phyloP scores from a whole-genome alignment of 805 yeast genomes.

The Maudiozyma serrabonitensis region DNA sequence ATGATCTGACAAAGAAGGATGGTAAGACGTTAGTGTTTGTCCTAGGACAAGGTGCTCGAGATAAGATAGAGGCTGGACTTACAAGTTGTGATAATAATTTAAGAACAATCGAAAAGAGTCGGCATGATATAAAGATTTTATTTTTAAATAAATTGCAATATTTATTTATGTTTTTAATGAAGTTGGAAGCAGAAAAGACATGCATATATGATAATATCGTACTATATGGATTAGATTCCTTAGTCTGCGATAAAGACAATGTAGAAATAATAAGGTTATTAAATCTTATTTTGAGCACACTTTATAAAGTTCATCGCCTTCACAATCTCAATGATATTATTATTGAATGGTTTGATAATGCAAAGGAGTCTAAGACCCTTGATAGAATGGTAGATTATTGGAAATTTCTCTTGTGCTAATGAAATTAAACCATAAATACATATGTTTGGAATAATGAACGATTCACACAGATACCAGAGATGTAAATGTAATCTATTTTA shows the following conservation, averaged over 20 bases:
- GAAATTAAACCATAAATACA: neutral
- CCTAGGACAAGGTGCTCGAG: constrained; percentile 19
- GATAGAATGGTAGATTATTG: constrained; percentile 19
- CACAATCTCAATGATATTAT: constrained; percentile 10
- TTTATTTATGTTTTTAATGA: constrained; percentile 27
- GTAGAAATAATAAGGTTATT: constrained; percentile 9
- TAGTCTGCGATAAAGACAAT: constrained; percentile 1
- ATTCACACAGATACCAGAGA: neutral
- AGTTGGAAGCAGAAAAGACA: constrained; percentile 20
- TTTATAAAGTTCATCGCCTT: constrained; percentile 15
- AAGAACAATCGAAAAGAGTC: constrained; percentile 7
- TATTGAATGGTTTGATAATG: constrained; percentile 6
- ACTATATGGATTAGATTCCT: constrained; percentile 23
- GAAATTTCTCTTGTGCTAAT: constrained; percentile 13
- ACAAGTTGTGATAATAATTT: constrained; percentile 10
- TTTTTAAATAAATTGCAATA: constrained; percentile 26
- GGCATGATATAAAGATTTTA: constrained; percentile 16
- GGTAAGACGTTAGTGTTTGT: constrained; percentile 17
- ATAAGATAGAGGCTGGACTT: constrained; percentile 14
- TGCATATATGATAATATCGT: constrained; percentile 16
- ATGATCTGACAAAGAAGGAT: constrained; percentile 5
- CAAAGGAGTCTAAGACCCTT: constrained; percentile 4
- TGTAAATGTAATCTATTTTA: neutral
- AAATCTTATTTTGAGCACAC: constrained; percentile 17
- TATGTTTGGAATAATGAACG: neutral